These are phyloP conservation scores for Didymella glomerata DNA, from an alignment of 2,329 filamentous ascomycete genomes.

Conservation along the genomic window DNA sequence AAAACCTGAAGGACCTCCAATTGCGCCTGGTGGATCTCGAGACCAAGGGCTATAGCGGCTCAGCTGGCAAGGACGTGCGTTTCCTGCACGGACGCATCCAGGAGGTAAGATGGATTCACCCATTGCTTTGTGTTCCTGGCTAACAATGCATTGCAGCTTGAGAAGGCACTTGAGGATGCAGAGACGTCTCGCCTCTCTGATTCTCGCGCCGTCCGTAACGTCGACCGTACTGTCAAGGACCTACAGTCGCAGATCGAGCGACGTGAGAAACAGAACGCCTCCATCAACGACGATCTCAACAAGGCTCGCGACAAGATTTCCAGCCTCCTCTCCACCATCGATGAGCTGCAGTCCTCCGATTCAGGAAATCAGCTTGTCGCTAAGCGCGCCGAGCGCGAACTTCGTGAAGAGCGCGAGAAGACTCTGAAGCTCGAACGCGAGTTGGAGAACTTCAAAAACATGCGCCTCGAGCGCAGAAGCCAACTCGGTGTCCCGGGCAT, in stretches of 20 bases:
- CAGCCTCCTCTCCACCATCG: constrained; percentile 87
- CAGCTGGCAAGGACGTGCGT: constrained; percentile 90
- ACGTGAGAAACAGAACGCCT: constrained; percentile 84
- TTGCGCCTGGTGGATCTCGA: constrained; percentile 90
- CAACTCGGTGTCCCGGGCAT: constrained; percentile 45
- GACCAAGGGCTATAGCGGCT: constrained; percentile 90
- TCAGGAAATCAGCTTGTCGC: constrained; percentile 81
- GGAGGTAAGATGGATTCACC: constrained; percentile 70
- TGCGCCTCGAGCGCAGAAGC: constrained; percentile 68
- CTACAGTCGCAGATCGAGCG: constrained; percentile 91
- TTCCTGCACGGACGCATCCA: constrained; percentile 94
- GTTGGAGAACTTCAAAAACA: constrained; percentile 79
- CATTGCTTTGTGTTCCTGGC: constrained; percentile 8
- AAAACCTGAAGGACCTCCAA: constrained; percentile 88
- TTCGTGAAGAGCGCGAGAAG: constrained; percentile 88
- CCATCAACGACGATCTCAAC: constrained; percentile 82
- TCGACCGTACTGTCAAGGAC: constrained; percentile 93
- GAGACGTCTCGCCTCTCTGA: constrained; percentile 81
- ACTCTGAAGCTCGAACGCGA: constrained; percentile 83
- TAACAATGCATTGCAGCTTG: constrained; percentile 67
- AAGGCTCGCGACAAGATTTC: constrained; percentile 91
- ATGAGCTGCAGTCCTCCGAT: constrained; percentile 90
- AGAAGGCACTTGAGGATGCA: constrained; percentile 83
- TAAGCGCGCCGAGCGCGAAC: constrained; percentile 86
- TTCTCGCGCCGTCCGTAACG: constrained; percentile 86